Conservation (phyloP, 441 rosid genomes). For the Populus tomentosa region DNA sequence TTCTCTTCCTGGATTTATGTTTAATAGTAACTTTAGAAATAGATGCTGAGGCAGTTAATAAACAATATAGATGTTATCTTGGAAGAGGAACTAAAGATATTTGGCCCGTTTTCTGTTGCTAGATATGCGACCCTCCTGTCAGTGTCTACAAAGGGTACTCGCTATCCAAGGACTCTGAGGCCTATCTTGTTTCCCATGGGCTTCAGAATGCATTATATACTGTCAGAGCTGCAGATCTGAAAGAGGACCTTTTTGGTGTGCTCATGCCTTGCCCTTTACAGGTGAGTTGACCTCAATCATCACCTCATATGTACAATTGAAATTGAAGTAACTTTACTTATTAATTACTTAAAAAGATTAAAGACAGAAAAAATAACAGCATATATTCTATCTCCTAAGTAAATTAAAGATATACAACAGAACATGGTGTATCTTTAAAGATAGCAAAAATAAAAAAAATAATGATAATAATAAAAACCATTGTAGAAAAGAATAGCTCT, state of each 20-base stretch:
- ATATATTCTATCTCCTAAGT: neutral
- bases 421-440: too few species aligned
- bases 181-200: slow-evolving; percentile 59
- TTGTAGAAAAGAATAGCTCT: neutral
- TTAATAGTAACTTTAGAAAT: neutral
- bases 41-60: neutral
- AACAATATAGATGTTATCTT: neutral
- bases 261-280: slow-evolving; percentile 68
- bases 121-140: slow-evolving; percentile 82
- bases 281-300: slow-evolving; percentile 27
- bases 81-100: neutral
- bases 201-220: slow-evolving; percentile 70
- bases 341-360: neutral
- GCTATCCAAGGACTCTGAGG: slow-evolving; percentile 51
- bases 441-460: neutral
- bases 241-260: slow-evolving; percentile 62
- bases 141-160: slow-evolving; percentile 75
- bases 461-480: neutral
- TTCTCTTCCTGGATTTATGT: neutral
- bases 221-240: slow-evolving; percentile 60
- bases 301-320: neutral
- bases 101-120: slow-evolving; percentile 7
- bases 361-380: neutral
- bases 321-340: neutral
- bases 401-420: neutral